Base-by-base conservation (phyloP, 2,329 filamentous ascomycete species). In the Aspergillus tanneri region DNA sequence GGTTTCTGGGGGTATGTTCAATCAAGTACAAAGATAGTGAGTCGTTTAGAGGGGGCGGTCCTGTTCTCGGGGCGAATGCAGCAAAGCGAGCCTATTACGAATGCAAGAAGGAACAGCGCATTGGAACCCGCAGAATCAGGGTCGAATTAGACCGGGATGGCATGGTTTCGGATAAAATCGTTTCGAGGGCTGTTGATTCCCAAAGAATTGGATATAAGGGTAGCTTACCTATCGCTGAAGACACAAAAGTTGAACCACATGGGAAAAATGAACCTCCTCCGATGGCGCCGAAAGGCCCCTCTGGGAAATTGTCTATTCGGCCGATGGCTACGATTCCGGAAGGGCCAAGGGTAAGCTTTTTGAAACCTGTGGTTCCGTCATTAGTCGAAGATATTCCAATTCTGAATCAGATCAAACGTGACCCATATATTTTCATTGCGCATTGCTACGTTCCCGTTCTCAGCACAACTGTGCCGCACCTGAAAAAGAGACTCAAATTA, bases 81-180 rank as follows among this genome's bases (percentile, higher is more conserved):
- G 92, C 93, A 7, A 88, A 87, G 60, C 81, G 83, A 58, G 93
- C 93, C 8, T 75, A 71, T 49, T 84, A 91, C 30, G 81, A 85
- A 52, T 81, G 85, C 54, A 89, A 87, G 65, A 86, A 89, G 56
- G 87, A 88, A 14, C 84, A 87, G 65, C 85, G 87, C 53, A 87
- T 97, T 58, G 91, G 93, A 45, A 78, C 85, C 23, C 82, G 86
- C 53, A 77, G 82, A 9, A 84, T 99, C 48, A 85, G 83, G 56
- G 90, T 97, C 5, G 87, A 95, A 63, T 86, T 90, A 56, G 93
- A 99, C 72, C 85, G 90, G 1, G 90, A 96, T 65, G 91, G 93
- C 4, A 82, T 85, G 49, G 87, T 87, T 64, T 95, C 90, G 63
- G 81, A 84, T 46, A 84, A 84, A 46, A 83, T 95, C 76, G 80